Conservation (phyloP, 2,329 filamentous ascomycete species). For the Metarhizium humberi region DNA sequence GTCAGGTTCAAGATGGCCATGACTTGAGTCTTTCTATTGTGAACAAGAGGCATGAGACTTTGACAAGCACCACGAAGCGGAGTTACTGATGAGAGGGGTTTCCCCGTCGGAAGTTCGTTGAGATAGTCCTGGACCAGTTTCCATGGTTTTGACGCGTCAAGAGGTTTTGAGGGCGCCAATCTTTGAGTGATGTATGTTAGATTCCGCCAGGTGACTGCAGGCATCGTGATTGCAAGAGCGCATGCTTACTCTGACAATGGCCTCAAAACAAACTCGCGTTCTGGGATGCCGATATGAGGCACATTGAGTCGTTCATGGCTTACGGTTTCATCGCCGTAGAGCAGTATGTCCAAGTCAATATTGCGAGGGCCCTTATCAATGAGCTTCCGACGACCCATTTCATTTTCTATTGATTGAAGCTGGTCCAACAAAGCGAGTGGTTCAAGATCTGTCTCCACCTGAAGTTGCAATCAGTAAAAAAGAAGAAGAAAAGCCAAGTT, state of each 20-base stretch:
- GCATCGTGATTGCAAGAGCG: neutral
- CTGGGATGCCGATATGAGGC: conserved; percentile 76
- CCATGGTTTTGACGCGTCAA: conserved; percentile 47
- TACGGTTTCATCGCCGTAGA: conserved; percentile 63
- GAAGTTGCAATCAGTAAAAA: neutral
- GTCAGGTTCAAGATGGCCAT: conserved; percentile 97
- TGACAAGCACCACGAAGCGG: conserved; percentile 37
- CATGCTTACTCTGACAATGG: conserved; percentile 65
- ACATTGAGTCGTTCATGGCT: conserved; percentile 67
- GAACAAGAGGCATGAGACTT: conserved; percentile 49
- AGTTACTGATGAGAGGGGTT: conserved; percentile 49
- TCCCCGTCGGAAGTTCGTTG: conserved; percentile 40
- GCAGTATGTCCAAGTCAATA: conserved; percentile 86
- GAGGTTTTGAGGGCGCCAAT: conserved; percentile 44
- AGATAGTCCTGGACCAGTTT: conserved; percentile 52
- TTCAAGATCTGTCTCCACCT: conserved; percentile 73
- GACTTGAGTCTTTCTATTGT: conserved; percentile 58
- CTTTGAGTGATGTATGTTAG: conserved; percentile 20
- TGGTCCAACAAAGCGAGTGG: conserved; percentile 70
- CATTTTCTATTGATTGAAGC: conserved; percentile 75
- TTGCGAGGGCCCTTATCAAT: conserved; percentile 91
- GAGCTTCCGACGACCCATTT: conserved; percentile 70
- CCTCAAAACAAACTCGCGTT: conserved; percentile 87
- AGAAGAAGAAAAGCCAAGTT: neutral
- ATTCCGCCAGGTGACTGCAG: neutral